Percentiles rank a stretch among this genome's conserved stretches.
Evolutionary conservation across 2,329 filamentous ascomycete genomes (phyloP).

Genomic region (Colletotrichum musicola): DNA sequence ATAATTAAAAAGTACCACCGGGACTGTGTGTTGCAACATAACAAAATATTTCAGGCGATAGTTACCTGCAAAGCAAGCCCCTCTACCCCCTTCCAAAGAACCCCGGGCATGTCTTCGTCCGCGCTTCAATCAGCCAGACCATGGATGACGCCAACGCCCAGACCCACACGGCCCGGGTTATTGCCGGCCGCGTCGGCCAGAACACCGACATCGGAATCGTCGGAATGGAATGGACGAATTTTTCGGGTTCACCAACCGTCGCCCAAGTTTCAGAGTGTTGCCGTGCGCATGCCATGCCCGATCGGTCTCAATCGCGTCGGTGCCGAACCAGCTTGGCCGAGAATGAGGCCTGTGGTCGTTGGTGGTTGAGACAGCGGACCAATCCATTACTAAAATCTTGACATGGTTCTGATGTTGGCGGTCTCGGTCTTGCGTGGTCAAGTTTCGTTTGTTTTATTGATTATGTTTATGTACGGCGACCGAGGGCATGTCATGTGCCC

Average conservation of each 20-base stretch:
- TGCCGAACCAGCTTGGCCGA: constrained; percentile 31
- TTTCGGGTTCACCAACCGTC: background rate
- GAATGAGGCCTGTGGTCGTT: background rate
- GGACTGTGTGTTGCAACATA: too few species aligned
- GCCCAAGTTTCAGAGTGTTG: background rate
- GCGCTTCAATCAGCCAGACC: constrained; percentile 1
- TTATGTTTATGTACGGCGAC: constrained; percentile 23
- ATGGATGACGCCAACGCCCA: constrained; percentile 35
- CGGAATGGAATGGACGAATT: constrained; percentile 7
- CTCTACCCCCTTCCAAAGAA: background rate
- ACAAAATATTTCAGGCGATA: too few species aligned
- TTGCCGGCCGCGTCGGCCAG: constrained; percentile 24
- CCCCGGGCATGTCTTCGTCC: constrained; percentile 32
- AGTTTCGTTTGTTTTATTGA: background rate
- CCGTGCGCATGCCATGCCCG: background rate
- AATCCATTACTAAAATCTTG: background rate
- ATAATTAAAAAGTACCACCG: background rate
- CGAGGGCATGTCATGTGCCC: background rate
- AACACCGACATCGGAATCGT: constrained; percentile 31
- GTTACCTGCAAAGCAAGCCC: background rate
- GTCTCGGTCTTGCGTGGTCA: background rate
- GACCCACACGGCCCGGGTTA: constrained; percentile 25
- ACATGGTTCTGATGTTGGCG: background rate
- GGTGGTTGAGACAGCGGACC: background rate
- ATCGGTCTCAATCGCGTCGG: constrained; percentile 12